Conservation (phyloP, 176 grass and related monocot genomes). For the Eragrostis curvula region DNA sequence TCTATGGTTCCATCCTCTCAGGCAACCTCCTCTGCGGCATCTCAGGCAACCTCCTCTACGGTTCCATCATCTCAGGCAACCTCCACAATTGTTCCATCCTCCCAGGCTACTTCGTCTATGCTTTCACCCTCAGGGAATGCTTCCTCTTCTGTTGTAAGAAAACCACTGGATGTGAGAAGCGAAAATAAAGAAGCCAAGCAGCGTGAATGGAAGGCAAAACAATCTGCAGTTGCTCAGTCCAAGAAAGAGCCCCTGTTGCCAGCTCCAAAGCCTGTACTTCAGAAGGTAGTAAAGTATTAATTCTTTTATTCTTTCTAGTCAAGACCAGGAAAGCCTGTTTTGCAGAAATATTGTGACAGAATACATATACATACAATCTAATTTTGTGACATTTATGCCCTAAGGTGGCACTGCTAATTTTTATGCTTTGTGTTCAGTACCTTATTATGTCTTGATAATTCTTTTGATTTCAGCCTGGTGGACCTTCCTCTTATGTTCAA, state of each 20-base stretch:
- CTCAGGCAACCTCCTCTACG: constrained; percentile 8
- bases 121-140: constrained; percentile 14
- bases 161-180: constrained; percentile 34
- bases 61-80: constrained; percentile 38
- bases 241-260: constrained; percentile 83
- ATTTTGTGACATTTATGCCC: background rate
- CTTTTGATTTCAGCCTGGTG: constrained; percentile 61
- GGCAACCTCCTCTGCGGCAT: constrained; percentile 15
- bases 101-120: constrained; percentile 23
- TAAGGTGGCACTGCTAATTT: background rate
- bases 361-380: background rate
- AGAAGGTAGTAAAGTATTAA: constrained; percentile 57
- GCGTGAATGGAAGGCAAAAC: constrained; percentile 59
- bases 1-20: constrained; percentile 41
- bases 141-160: constrained; percentile 41
- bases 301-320: constrained; percentile 7
- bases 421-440: constrained; percentile 12
- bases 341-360: background rate
- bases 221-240: constrained; percentile 31
- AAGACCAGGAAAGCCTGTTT: background rate
- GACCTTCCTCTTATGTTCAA: constrained; percentile 56
- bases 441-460: constrained; percentile 29
- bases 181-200: constrained; percentile 49
- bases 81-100: constrained; percentile 32
- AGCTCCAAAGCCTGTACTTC: constrained; percentile 52